A percentile compares a stretch with the other conserved stretches of the same genome.
Conservation (phyloP, 805 yeast species). For the Suhomyces sp. region DNA sequence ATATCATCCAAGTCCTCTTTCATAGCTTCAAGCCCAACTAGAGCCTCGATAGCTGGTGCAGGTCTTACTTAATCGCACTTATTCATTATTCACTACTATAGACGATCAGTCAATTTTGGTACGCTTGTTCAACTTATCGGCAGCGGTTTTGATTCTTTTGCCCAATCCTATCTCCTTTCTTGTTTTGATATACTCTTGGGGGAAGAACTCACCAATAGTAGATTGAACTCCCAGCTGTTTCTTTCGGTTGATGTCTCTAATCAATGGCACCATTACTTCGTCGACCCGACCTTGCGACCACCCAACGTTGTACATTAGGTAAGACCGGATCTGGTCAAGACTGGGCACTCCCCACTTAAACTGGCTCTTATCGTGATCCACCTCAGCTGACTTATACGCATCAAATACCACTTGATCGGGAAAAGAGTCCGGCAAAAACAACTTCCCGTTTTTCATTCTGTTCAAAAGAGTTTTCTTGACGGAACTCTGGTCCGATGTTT, state of each 20-base stretch:
- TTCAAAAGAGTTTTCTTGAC: conserved; percentile 59
- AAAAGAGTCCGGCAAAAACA: conserved; percentile 56
- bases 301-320: conserved; percentile 65
- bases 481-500: conserved; percentile 20
- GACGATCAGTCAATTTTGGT: not conserved
- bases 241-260: conserved; percentile 70
- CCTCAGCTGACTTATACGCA: conserved; percentile 79
- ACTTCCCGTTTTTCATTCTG: conserved; percentile 51
- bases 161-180: conserved; percentile 50
- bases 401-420: conserved; percentile 68
- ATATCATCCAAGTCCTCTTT: not conserved
- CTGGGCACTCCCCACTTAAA: conserved; percentile 92
- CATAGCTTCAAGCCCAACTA: not conserved
- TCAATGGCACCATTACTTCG: conserved; percentile 80
- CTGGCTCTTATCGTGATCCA: conserved; percentile 72
- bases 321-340: conserved; percentile 71
- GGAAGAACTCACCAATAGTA: conserved; percentile 66
- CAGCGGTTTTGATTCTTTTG: conserved; percentile 60
- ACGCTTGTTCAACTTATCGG: conserved; percentile 42
- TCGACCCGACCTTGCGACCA: conserved; percentile 80
- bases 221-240: conserved; percentile 54
- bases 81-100: too few relatives aligned
- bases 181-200: conserved; percentile 50
- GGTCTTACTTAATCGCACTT: too few relatives aligned
- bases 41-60: not conserved